Evolutionary conservation across 768 basidiomycete species (phyloP), one percentile per base, ranked within the genome.

Genomic region (Russula foetens): DNA sequence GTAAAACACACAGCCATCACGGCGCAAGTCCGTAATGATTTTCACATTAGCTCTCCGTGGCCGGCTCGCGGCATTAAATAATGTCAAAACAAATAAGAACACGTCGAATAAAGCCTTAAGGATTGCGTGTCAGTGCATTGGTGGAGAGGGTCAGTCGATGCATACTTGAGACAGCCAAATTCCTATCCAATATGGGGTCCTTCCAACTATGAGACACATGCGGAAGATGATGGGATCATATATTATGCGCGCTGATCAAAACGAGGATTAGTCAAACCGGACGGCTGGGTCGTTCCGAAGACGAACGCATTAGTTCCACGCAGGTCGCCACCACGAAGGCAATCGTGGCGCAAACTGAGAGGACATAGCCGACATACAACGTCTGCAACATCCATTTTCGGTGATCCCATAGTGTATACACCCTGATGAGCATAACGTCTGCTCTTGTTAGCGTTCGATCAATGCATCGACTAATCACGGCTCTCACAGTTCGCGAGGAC

Each of bases 1-100:
- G 60, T 76, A 77, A 60, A 71, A 76, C 2, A 67, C 52, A 17
- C 74, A 64, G 23, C 76, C 75, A 64, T 76, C 75, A 2, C 71
- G 62, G 44, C 71, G 69, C 9, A 77, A 69, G 14, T 73, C 71
- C 31, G 67, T 68, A 50, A 69, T 68, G 29, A 77, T 63, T 7
- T 69, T 72, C 29, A 72, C 62, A 49, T 73, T 62, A 23, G 68
- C 66, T 23, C 68, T 61, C 19, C 72, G 71, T 1, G 76, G 76
- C 4, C 73, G 67, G 46, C 72, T 71, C 15, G 75, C 59, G 2
- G 75, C 75, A 62, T 77, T 76, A 54, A 72, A 70, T 43, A 69
- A 59, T 1, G 71, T 73, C 14, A 72, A 69, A 9, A 69, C 48
- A 14, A 77, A 67, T 2, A 77, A 74, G 46, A 73, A 63, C 2